Conservation (phyloP, 73 alveolate species). For the Paramecium pentaurelia region DNA sequence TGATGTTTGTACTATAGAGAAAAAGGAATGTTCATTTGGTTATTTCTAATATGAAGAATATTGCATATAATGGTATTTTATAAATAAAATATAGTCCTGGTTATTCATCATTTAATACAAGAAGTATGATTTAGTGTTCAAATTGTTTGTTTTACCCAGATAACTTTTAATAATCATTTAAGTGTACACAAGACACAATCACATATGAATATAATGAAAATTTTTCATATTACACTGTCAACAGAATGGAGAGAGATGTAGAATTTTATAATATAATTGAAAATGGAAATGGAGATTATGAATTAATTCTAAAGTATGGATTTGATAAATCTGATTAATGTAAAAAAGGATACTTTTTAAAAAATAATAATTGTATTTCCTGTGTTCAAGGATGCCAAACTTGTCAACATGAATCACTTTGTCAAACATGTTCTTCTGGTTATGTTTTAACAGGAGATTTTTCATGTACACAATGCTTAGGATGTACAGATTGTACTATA, state of each 20-base stretch:
- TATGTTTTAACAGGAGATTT: background rate
- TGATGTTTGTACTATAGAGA: background rate
- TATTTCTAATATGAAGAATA: background rate
- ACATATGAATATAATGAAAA: background rate
- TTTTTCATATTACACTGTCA: background rate
- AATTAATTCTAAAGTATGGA: background rate
- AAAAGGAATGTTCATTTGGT: background rate
- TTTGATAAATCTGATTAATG: background rate
- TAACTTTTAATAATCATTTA: background rate
- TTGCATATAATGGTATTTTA: background rate
- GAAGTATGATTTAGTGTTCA: background rate
- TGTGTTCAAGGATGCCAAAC: background rate
- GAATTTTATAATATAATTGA: background rate
- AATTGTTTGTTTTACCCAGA: background rate
- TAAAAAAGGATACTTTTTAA: background rate
- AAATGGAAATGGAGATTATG: background rate
- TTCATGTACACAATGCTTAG: background rate
- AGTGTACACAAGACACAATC: background rate
- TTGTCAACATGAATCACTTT: background rate
- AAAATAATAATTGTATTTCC: background rate
- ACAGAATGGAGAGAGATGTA: background rate
- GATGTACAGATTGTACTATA: background rate
- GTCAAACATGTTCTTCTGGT: background rate
- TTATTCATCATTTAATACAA: background rate
- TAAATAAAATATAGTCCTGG: background rate